Conservation (phyloP, 345 rosid species). For the Lenwebbia sp. region DNA sequence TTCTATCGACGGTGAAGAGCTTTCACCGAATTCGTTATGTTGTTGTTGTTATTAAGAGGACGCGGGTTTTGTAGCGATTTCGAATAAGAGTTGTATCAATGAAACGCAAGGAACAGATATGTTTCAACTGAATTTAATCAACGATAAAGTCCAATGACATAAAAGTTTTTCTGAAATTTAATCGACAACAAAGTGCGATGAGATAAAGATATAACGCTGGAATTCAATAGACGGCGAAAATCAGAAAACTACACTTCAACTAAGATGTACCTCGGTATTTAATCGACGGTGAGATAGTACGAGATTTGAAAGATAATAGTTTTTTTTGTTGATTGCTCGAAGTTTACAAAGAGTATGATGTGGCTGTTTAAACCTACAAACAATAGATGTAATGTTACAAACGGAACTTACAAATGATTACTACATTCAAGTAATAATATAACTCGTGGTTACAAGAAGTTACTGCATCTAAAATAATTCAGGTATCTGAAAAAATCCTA, state of each 20-base stretch:
- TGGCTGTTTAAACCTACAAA: not conserved
- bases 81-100: not conserved
- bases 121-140: not conserved
- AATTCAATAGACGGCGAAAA: not conserved
- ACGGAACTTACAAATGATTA: not conserved
- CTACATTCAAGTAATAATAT: not conserved
- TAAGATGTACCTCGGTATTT: not conserved
- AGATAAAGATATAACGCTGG: not conserved
- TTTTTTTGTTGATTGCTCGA: not conserved
- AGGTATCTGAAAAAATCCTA: not conserved
- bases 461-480: not conserved
- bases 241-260: not conserved
- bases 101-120: not conserved
- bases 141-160: not conserved
- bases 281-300: rapidly evolving
- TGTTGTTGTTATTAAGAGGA: no score
- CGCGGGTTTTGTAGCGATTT: not conserved
- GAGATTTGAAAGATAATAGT: not conserved
- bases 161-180: not conserved
- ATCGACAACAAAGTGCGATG: not conserved
- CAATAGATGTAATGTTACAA: no score
- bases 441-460: not conserved
- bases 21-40: no score
- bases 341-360: not conserved
- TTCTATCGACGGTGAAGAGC: no score